These are phyloP conservation scores for Fusarium kyushuense DNA, from an alignment of 2,329 filamentous ascomycete genomes.

Conservation along the genomic window DNA sequence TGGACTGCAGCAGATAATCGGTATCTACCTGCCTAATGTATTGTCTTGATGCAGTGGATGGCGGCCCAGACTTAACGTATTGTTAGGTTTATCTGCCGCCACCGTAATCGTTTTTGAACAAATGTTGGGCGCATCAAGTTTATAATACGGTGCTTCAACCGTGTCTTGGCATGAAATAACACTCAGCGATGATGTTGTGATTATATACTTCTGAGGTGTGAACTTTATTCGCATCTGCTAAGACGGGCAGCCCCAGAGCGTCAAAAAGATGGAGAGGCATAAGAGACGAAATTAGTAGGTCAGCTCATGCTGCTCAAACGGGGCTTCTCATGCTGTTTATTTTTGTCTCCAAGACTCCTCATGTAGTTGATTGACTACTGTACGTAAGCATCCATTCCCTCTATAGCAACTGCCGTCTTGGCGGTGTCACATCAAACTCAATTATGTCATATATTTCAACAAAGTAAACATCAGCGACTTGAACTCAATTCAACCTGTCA, in stretches of 20 bases:
- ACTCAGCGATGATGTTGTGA: background rate
- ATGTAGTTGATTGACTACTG: slow-evolving; percentile 4
- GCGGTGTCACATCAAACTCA: slow-evolving; percentile 6
- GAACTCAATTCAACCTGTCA: background rate
- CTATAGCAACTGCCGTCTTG: slow-evolving; percentile 24
- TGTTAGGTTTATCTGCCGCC: slow-evolving; percentile 5
- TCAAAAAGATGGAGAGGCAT: too few relatives aligned
- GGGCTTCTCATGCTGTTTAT: too few relatives aligned
- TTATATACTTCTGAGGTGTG: slow-evolving; percentile 39
- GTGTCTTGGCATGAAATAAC: slow-evolving; percentile 5
- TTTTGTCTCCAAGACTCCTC: too few relatives aligned
- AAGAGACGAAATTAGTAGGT: too few relatives aligned
- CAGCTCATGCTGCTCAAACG: too few relatives aligned
- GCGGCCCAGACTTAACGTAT: background rate
- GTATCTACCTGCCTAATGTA: too few relatives aligned
- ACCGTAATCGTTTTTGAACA: slow-evolving; percentile 1
- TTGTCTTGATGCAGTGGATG: background rate
- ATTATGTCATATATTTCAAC: slow-evolving; percentile 29
- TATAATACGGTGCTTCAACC: slow-evolving; percentile 3
- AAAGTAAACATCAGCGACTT: slow-evolving; percentile 1
- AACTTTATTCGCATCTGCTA: slow-evolving; percentile 40
- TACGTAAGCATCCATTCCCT: slow-evolving; percentile 32
- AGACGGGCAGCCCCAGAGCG: too few relatives aligned
- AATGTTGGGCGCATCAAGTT: background rate
- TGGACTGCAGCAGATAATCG: too few relatives aligned